These are phyloP conservation scores for Tolypocladium guangdongense DNA, from an alignment of 2,329 filamentous ascomycete genomes.

Conservation along the genomic window DNA sequence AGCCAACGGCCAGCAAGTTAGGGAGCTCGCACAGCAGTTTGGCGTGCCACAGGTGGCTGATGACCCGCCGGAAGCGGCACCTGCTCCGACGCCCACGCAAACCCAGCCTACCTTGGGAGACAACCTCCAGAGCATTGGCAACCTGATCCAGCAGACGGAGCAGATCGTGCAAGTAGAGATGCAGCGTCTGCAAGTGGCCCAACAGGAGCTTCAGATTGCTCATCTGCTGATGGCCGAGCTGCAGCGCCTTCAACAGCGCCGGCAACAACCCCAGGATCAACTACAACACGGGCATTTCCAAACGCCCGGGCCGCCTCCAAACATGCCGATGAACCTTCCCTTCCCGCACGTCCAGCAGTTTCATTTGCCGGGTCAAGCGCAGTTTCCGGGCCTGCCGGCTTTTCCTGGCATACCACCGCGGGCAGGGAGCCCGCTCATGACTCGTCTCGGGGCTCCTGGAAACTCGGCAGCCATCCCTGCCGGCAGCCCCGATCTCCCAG, in stretches of 20 bases:
- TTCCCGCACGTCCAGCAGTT: constrained; percentile 8
- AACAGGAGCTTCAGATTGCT: constrained; percentile 59
- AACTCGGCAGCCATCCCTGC: constrained; percentile 43
- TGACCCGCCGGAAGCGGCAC: constrained; percentile 11
- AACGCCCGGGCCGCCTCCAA: constrained; percentile 3
- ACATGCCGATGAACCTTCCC: constrained; percentile 1
- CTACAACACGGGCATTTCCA: constrained; percentile 10
- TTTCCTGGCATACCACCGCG: constrained; percentile 21
- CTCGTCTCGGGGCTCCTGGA: constrained; percentile 34
- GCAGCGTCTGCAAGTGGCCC: constrained; percentile 47
- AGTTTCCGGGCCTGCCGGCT: constrained; percentile 8
- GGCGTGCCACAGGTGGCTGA: constrained; percentile 28
- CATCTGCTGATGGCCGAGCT: constrained; percentile 58
- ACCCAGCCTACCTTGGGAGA: constrained; percentile 12
- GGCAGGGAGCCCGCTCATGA: constrained; percentile 29
- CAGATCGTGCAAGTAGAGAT: constrained; percentile 60
- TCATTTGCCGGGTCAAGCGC: constrained; percentile 9
- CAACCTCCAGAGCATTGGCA: constrained; percentile 36
- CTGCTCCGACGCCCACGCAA: constrained; percentile 9
- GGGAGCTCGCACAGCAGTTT: constrained; percentile 56
- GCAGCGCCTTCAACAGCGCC: constrained; percentile 47
- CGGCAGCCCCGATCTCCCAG: constrained; percentile 49
- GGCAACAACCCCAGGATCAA: constrained; percentile 24
- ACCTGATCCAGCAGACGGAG: constrained; percentile 55
- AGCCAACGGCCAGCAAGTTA: constrained; percentile 55